Base-by-base conservation (phyloP, 331 rosid genomes). In the Phaseolus coccineus region DNA sequence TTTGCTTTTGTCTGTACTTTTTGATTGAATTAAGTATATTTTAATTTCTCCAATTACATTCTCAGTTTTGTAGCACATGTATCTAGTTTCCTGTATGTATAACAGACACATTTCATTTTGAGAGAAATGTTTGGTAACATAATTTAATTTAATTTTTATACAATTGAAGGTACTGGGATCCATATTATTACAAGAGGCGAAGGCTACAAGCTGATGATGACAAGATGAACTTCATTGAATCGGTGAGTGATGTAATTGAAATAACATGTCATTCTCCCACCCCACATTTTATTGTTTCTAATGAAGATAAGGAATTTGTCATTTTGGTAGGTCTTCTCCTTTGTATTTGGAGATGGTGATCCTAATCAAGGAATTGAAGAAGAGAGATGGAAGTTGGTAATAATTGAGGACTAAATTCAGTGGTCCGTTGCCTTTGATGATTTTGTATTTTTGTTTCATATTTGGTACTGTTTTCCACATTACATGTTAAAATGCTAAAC, bases 341-440 rank as follows among this genome's bases (percentile, higher is more conserved):
- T 93, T 78, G 99, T 96, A 47, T 96, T 96, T 82, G 99, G 99
- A 75, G 99, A 96, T 51, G 99, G 99, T 66, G 98, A 96, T 90
- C 99, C 99, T 62, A 96, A 96, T 93, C 97, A 93, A 96, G 99
- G 96, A 93, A 93, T 93, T 44, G 99, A 96, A 93, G 99, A 96
- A 90, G 98, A 96, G 92, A 93, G 99, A 89, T 96, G 99, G 99
- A 96, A 93, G 98, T 96, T 96, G 99, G 99, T 96, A 96, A 91
- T 96, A 88, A 84, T 90, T 82, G 91, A 84, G 96, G 90, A 87
- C 94, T 91, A 85, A 88, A 84, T 88, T 91, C 83, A 85, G 96
- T 91, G 93, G 96, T 91, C 92, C 84, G 93, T 95, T 91, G 94
- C 93, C 83, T 83, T 89, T 69, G 79, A 58, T 73, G 73, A 76